phyloP scores from a whole-genome alignment of 2,329 filamentous ascomycete genomes.

The Xylariaceae sp. region DNA sequence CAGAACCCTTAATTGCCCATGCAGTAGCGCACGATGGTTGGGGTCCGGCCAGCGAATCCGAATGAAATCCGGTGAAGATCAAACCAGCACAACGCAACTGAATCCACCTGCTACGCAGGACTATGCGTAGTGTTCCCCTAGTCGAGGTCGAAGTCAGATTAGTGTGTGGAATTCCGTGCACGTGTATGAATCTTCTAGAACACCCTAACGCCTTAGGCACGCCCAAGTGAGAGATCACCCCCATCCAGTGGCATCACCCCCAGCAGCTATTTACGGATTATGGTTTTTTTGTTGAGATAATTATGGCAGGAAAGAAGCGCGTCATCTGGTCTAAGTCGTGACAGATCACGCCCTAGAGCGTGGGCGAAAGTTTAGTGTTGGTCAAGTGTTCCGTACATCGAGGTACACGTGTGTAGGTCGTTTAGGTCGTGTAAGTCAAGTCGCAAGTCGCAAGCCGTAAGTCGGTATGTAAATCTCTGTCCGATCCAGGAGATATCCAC shows the following conservation, averaged over 20 bases:
- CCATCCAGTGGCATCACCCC: background rate
- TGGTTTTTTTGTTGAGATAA: background rate
- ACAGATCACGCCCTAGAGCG: no score
- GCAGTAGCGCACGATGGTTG: background rate
- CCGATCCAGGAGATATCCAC: no score
- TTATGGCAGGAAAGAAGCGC: background rate
- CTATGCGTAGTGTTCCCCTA: background rate
- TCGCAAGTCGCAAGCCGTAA: no score
- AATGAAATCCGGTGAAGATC: background rate
- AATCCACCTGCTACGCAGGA: no score
- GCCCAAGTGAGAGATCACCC: background rate
- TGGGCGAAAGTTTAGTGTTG: no score
- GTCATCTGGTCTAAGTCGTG: no score
- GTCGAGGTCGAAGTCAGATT: background rate
- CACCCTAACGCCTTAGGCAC: background rate
- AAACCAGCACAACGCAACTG: no score
- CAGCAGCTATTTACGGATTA: background rate
- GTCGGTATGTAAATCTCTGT: no score
- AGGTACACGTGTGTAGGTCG: no score
- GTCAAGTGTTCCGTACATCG: no score
- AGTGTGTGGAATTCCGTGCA: background rate
- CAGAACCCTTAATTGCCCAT: background rate
- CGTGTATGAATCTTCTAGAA: background rate
- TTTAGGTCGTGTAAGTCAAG: no score
- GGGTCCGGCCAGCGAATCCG: background rate